Evolutionary conservation across 768 basidiomycete species (phyloP).

Genomic region (Pulveroboletus ravenelii): DNA sequence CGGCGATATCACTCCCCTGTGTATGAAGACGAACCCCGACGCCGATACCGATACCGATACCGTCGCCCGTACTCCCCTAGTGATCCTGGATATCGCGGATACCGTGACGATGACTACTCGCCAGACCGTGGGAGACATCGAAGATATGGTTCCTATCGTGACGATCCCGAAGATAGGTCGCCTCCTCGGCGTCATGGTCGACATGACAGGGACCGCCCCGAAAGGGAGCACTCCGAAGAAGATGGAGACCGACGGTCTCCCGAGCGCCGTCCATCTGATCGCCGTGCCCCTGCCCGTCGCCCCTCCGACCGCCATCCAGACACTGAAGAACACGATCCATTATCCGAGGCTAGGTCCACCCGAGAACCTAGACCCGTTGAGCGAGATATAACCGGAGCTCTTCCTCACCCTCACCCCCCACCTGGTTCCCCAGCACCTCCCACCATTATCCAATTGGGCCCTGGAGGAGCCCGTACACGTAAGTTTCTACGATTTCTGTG

Average conservation of each 20-base stretch:
- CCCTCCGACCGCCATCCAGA: conserved; percentile 9
- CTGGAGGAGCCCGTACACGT: conserved; percentile 13
- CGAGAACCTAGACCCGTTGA: conserved; percentile 12
- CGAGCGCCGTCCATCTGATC: conserved; percentile 14
- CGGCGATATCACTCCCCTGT: conserved; percentile 9
- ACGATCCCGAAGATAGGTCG: conserved; percentile 5
- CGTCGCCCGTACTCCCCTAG: conserved; percentile 15
- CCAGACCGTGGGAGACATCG: conserved; percentile 10
- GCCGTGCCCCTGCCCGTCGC: conserved; percentile 1
- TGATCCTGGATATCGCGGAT: conserved; percentile 12
- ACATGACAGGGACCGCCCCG: not conserved
- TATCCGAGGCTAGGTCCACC: conserved; percentile 6
- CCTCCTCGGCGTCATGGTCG: not conserved
- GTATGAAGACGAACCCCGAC: conserved; percentile 13
- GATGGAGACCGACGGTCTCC: conserved; percentile 1
- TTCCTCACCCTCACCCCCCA: conserved; percentile 2
- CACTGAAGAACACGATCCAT: not conserved
- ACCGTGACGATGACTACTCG: conserved; percentile 8
- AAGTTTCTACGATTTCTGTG: not conserved
- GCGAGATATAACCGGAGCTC: not conserved
- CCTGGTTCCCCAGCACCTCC: conserved; percentile 23
- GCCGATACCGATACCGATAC: conserved; percentile 1
- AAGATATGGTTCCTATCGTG: not conserved
- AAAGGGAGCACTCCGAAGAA: conserved; percentile 7
- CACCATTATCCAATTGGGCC: conserved; percentile 28